phyloP scores from a whole-genome alignment of 2,329 filamentous ascomycete species.

The Volutella citrinella region DNA sequence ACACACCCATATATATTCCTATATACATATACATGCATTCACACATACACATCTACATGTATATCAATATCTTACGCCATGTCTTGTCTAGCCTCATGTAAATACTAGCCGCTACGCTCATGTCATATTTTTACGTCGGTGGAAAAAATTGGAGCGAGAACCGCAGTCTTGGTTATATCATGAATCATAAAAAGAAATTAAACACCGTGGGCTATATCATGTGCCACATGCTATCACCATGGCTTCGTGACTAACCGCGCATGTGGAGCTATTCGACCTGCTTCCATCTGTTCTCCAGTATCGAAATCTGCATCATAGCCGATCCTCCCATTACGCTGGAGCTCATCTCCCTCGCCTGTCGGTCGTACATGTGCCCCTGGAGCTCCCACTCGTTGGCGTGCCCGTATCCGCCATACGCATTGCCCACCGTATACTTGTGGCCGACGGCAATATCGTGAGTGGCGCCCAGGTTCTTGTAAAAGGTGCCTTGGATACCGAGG shows the following conservation, averaged over 20 bases:
- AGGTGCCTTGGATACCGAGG: constrained; percentile 23
- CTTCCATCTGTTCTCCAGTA: constrained; percentile 33
- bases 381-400: constrained; percentile 28
- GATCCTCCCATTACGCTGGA: constrained; percentile 10
- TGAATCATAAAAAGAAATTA: too few species aligned
- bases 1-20: too few species aligned
- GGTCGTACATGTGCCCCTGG: constrained; percentile 28
- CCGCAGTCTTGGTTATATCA: too few species aligned
- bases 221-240: too few species aligned
- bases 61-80: constrained; percentile 3
- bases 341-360: constrained; percentile 24
- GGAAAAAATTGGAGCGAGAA: too few species aligned
- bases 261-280: constrained; percentile 34
- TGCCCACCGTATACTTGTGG: constrained; percentile 25
- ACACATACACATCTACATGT: constrained; percentile 1
- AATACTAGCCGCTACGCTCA: too few species aligned
- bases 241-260: too few species aligned
- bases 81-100: too few species aligned
- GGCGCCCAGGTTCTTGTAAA: constrained; percentile 23
- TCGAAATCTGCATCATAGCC: constrained; percentile 16
- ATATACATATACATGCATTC: constrained; percentile 2
- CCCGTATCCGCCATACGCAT: constrained; percentile 29
- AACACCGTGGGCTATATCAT: too few species aligned
- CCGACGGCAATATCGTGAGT: constrained; percentile 12
- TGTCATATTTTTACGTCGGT: too few species aligned